phyloP scores from a whole-genome alignment of 176 grass and related monocot species.

The Triticum monococcum region DNA sequence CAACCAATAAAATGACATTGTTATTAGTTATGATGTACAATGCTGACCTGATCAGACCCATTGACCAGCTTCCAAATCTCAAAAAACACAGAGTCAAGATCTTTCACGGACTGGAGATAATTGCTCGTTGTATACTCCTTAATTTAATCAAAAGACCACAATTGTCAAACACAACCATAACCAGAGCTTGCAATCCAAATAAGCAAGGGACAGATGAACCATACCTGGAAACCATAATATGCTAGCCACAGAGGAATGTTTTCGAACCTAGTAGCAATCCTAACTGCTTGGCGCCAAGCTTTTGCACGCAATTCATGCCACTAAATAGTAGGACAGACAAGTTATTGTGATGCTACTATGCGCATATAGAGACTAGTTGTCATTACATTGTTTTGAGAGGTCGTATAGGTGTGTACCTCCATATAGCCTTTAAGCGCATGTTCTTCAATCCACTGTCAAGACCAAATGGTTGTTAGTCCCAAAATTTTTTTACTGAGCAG shows the following conservation, averaged over 20 bases:
- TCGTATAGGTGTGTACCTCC: not conserved
- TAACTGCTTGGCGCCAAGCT: slow-evolving; percentile 2
- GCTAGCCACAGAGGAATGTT: not conserved
- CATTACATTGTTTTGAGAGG: not conserved
- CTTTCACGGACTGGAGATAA: too few species aligned
- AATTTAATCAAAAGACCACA: too few species aligned
- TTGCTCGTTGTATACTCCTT: too few species aligned
- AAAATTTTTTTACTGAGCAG: not conserved
- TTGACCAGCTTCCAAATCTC: too few species aligned
- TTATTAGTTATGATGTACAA: not conserved
- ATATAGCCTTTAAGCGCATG: not conserved
- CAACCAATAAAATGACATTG: not conserved
- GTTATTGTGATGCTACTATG: not conserved
- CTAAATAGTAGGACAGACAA: not conserved
- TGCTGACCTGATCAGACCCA: not conserved
- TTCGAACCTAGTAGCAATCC: not conserved
- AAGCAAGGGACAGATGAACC: too few species aligned
- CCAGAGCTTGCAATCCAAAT: too few species aligned
- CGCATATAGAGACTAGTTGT: not conserved
- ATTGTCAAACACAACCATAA: too few species aligned
- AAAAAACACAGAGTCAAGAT: too few species aligned
- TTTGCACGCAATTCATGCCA: not conserved
- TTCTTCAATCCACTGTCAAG: slow-evolving; percentile 11
- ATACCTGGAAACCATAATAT: too few species aligned
- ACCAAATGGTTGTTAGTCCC: not conserved